Evolutionary conservation across 108 stramenopile species (phyloP), one percentile per base, ranked within the genome.

Genomic region (Pseudonitzschia multiseries): DNA sequence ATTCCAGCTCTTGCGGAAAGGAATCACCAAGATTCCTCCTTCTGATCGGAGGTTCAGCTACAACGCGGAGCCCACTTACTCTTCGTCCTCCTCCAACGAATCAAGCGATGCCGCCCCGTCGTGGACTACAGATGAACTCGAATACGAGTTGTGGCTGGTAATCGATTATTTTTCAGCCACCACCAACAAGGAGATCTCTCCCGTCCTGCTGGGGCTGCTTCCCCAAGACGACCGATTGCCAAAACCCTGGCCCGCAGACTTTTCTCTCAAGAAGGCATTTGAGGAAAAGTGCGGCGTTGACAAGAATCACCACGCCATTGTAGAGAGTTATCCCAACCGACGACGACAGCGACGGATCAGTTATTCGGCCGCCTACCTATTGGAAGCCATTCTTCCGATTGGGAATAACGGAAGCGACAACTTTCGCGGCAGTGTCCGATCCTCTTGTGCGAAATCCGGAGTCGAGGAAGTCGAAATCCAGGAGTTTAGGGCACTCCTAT

Each of bases 321-420:
- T 6, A 36, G 6, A 36, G 36, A 36, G 21, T 10, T 93, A 89
- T 79, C 89, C 92, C 14, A 71, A 80, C 24, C 57, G 73, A 69
- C 84, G 92, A 48, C 71, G 92, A 44, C 89, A 86, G 68, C 53
- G 69, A 27, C 82, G 89, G 8, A 57, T 89, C 53, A 87, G 86
- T 68, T 93, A 84, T 65, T 72, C 85, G 26, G 86, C 84, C 17
- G 79, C 87, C 13, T 64, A 74, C 28, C 70, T 90, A 29, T 74
- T 89, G 68, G 92, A 84, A 59, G 69, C 65, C 22, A 5, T 44
- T 44, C 48, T 67, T 22, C 66, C 46, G 36, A 67, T 67, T 6
- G 26, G 46, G 36, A 40, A 14, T 36, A 36, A 36, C 36, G 36
- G 33, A 33, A n/a, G 10, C 36, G 61, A 40, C 29, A 40, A 33